phyloP scores from a whole-genome alignment of 2,329 filamentous ascomycete genomes.

The Metarhizium brunneum region DNA sequence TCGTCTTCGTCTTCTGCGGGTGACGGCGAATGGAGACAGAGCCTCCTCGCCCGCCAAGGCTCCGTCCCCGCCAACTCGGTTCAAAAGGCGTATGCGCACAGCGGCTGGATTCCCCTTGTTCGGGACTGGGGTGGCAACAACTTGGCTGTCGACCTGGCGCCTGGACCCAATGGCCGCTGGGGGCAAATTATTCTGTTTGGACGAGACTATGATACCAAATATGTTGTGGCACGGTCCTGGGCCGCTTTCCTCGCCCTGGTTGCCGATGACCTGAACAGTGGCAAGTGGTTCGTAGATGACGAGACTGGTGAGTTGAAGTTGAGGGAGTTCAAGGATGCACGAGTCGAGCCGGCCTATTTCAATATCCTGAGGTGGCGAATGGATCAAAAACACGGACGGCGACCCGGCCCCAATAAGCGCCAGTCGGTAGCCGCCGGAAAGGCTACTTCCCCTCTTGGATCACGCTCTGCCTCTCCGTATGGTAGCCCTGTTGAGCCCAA shows the following conservation, averaged over 20 bases:
- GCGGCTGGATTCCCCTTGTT: conserved; percentile 90
- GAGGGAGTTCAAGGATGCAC: conserved; percentile 79
- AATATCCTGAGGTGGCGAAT: conserved; percentile 91
- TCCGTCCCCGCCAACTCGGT: conserved; percentile 80
- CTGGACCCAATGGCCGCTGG: conserved; percentile 84
- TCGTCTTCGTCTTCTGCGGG: conserved; percentile 34
- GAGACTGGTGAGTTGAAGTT: conserved; percentile 87
- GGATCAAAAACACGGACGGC: conserved; percentile 87
- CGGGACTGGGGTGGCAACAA: conserved; percentile 99
- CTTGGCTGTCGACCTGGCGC: conserved; percentile 84
- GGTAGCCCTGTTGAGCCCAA: conserved; percentile 52
- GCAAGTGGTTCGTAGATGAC: conserved; percentile 88
- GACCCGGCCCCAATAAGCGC: conserved; percentile 35
- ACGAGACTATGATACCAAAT: conserved; percentile 97
- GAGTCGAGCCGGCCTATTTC: conserved; percentile 86
- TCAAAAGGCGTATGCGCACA: conserved; percentile 87
- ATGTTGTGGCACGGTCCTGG: conserved; percentile 91
- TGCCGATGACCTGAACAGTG: conserved; percentile 82
- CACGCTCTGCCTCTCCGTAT: conserved; percentile 51
- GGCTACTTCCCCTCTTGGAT: conserved; percentile 35
- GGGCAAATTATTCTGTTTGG: conserved; percentile 95
- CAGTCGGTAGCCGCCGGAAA: conserved; percentile 38
- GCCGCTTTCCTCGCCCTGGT: conserved; percentile 74
- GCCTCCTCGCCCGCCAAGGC: conserved; percentile 74
- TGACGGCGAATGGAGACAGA: conserved; percentile 66